Conservation (phyloP, 805 yeast species). For the Metschnikowia picachoensis region DNA sequence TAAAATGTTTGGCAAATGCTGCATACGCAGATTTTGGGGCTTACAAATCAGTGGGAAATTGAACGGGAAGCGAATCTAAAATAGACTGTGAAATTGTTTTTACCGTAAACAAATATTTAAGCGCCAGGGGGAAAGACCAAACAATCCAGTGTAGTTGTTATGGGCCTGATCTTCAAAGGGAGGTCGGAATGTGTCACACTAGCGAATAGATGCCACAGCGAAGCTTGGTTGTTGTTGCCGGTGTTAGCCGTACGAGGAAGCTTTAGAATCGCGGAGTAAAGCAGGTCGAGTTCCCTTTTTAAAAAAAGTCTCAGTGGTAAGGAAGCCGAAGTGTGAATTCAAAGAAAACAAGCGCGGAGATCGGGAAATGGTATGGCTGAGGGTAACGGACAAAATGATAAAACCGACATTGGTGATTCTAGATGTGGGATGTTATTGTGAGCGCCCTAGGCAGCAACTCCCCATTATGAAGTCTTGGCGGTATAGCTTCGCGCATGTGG, state of each 20-base stretch:
- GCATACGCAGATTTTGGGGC: no score
- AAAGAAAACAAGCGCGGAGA: background rate
- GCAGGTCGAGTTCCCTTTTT: background rate
- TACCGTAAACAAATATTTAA: conserved; percentile 3
- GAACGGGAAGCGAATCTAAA: background rate
- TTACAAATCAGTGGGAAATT: no score
- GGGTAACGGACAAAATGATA: no score
- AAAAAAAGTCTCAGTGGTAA: background rate
- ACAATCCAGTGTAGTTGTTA: no score
- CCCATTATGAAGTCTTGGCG: conserved; percentile 1
- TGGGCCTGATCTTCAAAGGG: no score
- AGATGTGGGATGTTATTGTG: background rate
- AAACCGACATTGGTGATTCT: background rate
- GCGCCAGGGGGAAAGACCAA: background rate
- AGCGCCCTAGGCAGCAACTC: conserved; percentile 5
- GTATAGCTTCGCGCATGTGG: conserved; percentile 1
- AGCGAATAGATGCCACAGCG: background rate
- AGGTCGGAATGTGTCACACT: background rate
- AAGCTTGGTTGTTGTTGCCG: background rate
- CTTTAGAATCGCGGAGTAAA: conserved; percentile 4
- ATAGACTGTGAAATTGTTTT: background rate
- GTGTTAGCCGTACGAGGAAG: conserved; percentile 1
- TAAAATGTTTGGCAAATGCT: no score
- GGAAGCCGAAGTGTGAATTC: background rate
- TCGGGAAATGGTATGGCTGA: background rate